Evolutionary conservation across 768 basidiomycete genomes (phyloP).

Genomic region (Rhodotorula sphaerocarpa): DNA sequence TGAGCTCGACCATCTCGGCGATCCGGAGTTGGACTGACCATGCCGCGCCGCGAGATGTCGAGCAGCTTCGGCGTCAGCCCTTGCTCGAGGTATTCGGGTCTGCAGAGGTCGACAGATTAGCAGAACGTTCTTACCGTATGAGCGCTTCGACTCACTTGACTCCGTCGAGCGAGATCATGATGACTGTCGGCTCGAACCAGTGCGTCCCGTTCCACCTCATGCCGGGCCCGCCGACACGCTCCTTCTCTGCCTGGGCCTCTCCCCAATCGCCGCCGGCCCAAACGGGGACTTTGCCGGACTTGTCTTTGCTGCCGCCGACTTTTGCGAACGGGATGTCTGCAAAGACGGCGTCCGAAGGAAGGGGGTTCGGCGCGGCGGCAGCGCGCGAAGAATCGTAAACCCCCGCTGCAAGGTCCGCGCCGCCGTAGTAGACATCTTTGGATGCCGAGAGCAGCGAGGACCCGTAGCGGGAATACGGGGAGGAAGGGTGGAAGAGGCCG

Average conservation of each 20-base stretch:
- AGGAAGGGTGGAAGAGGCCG: conserved; percentile 26
- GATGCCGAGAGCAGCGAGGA: not conserved
- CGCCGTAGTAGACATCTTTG: conserved; percentile 13
- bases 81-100: conserved; percentile 78
- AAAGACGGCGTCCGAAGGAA: conserved; percentile 10
- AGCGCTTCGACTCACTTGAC: conserved; percentile 42
- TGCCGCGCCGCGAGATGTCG: conserved; percentile 67
- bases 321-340: conserved; percentile 30
- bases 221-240: not conserved
- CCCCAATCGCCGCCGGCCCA: conserved; percentile 31
- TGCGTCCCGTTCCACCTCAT: conserved; percentile 67
- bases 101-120: conserved; percentile 39
- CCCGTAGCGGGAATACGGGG: not conserved
- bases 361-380: conserved; percentile 5
- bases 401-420: conserved; percentile 4
- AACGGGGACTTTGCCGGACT: not conserved
- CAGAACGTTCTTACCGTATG: no score
- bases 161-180: conserved; percentile 81
- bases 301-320: conserved; percentile 6
- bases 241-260: not conserved
- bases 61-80: conserved; percentile 76
- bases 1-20: accelerated
- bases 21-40: conserved; percentile 40
- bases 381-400: conserved; percentile 1
- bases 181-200: conserved; percentile 66